Evolutionary conservation across 2,329 filamentous ascomycete genomes (phyloP).

Genomic region (Ustilaginoidea virens): DNA sequence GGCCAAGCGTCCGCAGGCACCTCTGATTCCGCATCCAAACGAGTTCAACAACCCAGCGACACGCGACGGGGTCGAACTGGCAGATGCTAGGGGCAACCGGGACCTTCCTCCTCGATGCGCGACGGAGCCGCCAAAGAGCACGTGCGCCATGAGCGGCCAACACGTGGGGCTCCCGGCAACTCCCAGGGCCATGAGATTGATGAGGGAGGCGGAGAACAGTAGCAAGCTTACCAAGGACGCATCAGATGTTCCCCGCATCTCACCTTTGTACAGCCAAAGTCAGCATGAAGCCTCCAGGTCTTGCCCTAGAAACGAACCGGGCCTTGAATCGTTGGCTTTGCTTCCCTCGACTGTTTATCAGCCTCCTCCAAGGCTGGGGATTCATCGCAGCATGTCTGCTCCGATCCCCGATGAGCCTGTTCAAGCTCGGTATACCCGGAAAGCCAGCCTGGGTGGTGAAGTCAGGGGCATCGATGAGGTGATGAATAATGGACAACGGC

Average conservation of each 20-base stretch:
- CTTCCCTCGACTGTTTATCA: conserved; percentile 46
- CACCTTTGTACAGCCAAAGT: conserved; percentile 27
- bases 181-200: conserved; percentile 76
- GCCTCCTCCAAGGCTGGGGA: conserved; percentile 31
- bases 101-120: conserved; percentile 45
- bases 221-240: conserved; percentile 22
- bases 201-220: conserved; percentile 44
- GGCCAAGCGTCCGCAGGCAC: conserved; percentile 63
- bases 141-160: conserved; percentile 31
- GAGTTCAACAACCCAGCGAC: conserved; percentile 22
- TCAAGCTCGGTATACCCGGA: conserved; percentile 15
- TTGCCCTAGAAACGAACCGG: conserved; percentile 17
- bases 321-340: conserved; percentile 25
- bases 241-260: conserved; percentile 41
- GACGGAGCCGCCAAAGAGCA: conserved; percentile 42
- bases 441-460: conserved; percentile 19
- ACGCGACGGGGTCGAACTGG: conserved; percentile 23
- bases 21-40: conserved; percentile 62
- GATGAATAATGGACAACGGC: conserved; percentile 21
- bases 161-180: conserved; percentile 76
- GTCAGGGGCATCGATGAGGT: conserved; percentile 34
- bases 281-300: conserved; percentile 23
- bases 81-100: conserved; percentile 24
- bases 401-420: conserved; percentile 26
- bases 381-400: conserved; percentile 48